These are phyloP conservation scores for Irineochytrium annulatum DNA, from an alignment of 192 early-diverging fungal species.

Conservation along the genomic window DNA sequence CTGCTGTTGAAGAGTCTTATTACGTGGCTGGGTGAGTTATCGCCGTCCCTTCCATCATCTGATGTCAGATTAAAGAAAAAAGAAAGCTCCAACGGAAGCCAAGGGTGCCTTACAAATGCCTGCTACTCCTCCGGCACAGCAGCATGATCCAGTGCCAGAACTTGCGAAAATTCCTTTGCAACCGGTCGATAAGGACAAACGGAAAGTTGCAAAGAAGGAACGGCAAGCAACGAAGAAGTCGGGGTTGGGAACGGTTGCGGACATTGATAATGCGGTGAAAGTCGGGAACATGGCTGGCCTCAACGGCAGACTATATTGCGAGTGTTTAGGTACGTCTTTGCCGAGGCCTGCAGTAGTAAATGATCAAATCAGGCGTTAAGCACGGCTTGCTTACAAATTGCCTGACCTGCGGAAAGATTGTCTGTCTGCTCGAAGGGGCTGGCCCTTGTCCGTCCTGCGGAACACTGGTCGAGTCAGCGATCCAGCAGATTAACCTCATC, in stretches of 20 bases:
- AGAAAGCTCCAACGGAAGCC: neutral
- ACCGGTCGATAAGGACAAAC: constrained; percentile 3
- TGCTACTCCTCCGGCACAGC: constrained; percentile 4
- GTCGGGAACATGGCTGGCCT: constrained; percentile 41
- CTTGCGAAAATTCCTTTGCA: neutral
- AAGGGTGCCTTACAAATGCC: no score
- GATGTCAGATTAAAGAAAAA: constrained; percentile 8
- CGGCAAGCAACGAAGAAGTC: constrained; percentile 18
- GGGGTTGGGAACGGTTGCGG: constrained; percentile 9
- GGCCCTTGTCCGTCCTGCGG: constrained; percentile 45
- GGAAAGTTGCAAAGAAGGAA: constrained; percentile 5
- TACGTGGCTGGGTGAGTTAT: neutral
- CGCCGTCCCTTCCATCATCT: neutral
- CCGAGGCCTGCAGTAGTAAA: neutral
- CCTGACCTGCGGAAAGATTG: constrained; percentile 44
- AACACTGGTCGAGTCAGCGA: constrained; percentile 25
- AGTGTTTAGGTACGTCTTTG: constrained; percentile 36
- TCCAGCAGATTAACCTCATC: constrained; percentile 36
- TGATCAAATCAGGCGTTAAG: constrained; percentile 22
- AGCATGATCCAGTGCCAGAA: neutral
- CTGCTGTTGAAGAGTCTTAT: constrained; percentile 5
- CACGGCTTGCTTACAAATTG: constrained; percentile 48
- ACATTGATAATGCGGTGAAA: constrained; percentile 26
- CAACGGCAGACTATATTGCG: constrained; percentile 35
- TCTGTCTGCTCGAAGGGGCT: constrained; percentile 40